Evolutionary conservation across 331 rosid genomes (phyloP), one percentile per base, ranked within the genome.

Genomic region (Quercus lobata): DNA sequence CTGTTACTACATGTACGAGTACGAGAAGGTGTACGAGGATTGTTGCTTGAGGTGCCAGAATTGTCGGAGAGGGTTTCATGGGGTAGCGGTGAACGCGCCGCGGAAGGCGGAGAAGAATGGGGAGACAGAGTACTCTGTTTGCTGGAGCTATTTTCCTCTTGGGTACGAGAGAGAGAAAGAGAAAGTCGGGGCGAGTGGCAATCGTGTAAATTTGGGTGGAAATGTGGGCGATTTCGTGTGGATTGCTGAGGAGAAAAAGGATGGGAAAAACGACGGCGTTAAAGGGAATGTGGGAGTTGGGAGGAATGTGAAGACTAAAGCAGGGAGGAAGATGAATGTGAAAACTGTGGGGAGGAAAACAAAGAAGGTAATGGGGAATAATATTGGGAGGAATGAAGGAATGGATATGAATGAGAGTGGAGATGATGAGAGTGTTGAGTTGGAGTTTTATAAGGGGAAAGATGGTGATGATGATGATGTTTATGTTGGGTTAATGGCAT

Each of bases 11-110:
- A 44, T 85, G 80, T 85, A 71, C 69, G 84, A 80, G 76, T 92
- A 92, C 73, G 84, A 83, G 79, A 88, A 62, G 62, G 78, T 60
- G 29, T 94, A 88, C 29, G 79, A 81, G 70, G 97, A 80, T 2
- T 90, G 86, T 73, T 62, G 91, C 19, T 55, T 94, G 41, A 80
- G 92, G 21, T 94, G 98, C 41, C 84, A 75, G 66, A 83, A 83
- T 14, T 92, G 98, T 79, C 11, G 15, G 81, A 84, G 21, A 34
- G 86, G 88, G 1, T 92, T 89, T 77, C 97, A 90, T 15, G 98
- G 93, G 24, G 84, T 79, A 22, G 81, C 80, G 73, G 90, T 94
- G 57, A 77, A 54, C 60, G 81, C 86, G 6, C 93, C 96, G 49
- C 30, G 69, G 6, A 76, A 81, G 44, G 86, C 80, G 30, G 74